Evolutionary conservation across 2,329 filamentous ascomycete genomes (phyloP).

Genomic region (Ascochyta koolunga): DNA sequence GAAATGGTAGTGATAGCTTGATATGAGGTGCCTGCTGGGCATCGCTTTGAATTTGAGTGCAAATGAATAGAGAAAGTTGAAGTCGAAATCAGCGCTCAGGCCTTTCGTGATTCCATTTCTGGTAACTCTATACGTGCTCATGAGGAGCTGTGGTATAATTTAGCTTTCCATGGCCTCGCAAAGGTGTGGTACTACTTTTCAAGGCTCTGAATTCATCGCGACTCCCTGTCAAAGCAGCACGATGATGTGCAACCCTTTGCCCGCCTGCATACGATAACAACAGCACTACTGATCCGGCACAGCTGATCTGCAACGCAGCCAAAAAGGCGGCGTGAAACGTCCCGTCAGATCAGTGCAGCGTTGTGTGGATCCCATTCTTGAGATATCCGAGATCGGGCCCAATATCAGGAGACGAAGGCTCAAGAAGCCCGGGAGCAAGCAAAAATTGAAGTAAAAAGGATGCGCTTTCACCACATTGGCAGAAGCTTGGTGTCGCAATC

Average conservation of each 20-base stretch:
- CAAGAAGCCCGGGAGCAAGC: constrained; percentile 6
- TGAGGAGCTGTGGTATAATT: not conserved
- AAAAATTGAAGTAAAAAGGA: constrained; percentile 7
- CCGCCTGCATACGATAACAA: not conserved
- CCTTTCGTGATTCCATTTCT: not conserved
- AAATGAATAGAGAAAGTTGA: not conserved
- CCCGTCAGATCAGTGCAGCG: constrained; percentile 10
- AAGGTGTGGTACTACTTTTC: not conserved
- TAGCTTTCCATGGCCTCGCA: not conserved
- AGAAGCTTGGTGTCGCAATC: constrained; percentile 25
- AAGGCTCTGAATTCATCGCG: not conserved
- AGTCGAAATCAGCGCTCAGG: not conserved
- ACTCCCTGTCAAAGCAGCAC: not conserved
- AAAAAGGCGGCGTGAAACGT: not conserved
- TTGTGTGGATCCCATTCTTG: not conserved
- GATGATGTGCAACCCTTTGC: not conserved
- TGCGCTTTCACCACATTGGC: constrained; percentile 16
- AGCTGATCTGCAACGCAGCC: constrained; percentile 6
- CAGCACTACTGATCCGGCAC: constrained; percentile 1
- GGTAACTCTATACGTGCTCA: not conserved
- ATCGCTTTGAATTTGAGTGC: not conserved
- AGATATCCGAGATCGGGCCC: not conserved
- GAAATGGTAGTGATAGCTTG: constrained; percentile 35
- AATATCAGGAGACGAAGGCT: constrained; percentile 6
- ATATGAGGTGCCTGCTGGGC: constrained; percentile 22